Evolutionary conservation across 2,329 filamentous ascomycete species (phyloP).

Genomic region (Colletotrichum sp.): DNA sequence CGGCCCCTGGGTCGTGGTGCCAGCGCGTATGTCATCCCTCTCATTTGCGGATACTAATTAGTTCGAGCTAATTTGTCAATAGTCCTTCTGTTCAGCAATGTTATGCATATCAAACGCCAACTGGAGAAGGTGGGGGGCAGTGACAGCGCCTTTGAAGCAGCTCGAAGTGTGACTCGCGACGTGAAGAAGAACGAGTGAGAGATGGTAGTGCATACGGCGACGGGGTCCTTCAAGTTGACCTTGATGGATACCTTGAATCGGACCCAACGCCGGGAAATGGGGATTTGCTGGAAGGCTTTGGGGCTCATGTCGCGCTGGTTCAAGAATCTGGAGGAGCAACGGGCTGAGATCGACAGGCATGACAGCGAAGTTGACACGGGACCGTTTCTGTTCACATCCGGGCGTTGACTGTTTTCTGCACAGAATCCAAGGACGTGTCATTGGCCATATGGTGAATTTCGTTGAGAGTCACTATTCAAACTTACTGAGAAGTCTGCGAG

Average conservation of each 20-base stretch:
- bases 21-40: conserved; percentile 46
- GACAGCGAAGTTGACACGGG: neutral
- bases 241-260: neutral
- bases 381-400: neutral
- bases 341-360: neutral
- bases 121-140: conserved; percentile 6
- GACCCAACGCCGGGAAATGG: neutral
- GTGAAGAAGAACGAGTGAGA: neutral
- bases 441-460: neutral
- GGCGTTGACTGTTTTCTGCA: neutral
- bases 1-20: conserved; percentile 63
- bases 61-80: neutral
- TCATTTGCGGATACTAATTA: rapidly evolving
- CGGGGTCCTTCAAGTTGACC: neutral
- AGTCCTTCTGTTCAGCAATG: conserved; percentile 3
- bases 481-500: neutral
- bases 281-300: neutral
- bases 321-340: neutral
- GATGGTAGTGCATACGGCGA: neutral
- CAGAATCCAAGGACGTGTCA: neutral
- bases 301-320: neutral
- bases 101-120: neutral
- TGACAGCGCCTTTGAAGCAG: neutral
- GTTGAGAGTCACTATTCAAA: neutral
- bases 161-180: neutral